phyloP scores from a whole-genome alignment of 805 yeast genomes.

The Schwanniomyces yamadae region DNA sequence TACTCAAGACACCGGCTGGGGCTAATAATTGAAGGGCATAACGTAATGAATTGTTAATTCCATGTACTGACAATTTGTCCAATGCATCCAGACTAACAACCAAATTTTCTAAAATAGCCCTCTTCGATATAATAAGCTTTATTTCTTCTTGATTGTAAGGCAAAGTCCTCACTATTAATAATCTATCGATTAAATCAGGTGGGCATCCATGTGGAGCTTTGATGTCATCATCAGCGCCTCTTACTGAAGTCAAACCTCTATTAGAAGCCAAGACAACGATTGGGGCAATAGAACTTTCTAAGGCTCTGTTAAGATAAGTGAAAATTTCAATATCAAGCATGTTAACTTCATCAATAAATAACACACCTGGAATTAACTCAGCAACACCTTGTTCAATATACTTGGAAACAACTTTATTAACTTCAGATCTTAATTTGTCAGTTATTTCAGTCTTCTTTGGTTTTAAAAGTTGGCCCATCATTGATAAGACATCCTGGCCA shows the following conservation, averaged over 20 bases:
- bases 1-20: constrained; percentile 83
- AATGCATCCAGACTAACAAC: constrained; percentile 68
- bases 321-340: constrained; percentile 98
- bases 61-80: constrained; percentile 69
- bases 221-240: constrained; percentile 82
- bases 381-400: constrained; percentile 98
- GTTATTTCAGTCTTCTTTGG: constrained; percentile 97
- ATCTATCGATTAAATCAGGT: constrained; percentile 87
- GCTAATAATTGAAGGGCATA: constrained; percentile 89
- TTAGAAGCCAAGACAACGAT: constrained; percentile 94
- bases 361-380: constrained; percentile 94
- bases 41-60: constrained; percentile 77
- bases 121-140: constrained; percentile 72
- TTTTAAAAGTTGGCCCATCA: constrained; percentile 96
- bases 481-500: constrained; percentile 92
- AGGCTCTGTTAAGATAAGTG: constrained; percentile 89
- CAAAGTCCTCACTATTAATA: constrained; percentile 86
- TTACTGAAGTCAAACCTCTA: constrained; percentile 86
- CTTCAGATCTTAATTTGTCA: constrained; percentile 90
- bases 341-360: constrained; percentile 96
- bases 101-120: constrained; percentile 76
- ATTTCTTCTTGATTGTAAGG: constrained; percentile 87
- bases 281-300: constrained; percentile 90
- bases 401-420: constrained; percentile 91
- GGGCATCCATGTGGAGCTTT: constrained; percentile 96